Conservation (phyloP, 2,329 filamentous ascomycete genomes). For the Fusarium floridanum region DNA sequence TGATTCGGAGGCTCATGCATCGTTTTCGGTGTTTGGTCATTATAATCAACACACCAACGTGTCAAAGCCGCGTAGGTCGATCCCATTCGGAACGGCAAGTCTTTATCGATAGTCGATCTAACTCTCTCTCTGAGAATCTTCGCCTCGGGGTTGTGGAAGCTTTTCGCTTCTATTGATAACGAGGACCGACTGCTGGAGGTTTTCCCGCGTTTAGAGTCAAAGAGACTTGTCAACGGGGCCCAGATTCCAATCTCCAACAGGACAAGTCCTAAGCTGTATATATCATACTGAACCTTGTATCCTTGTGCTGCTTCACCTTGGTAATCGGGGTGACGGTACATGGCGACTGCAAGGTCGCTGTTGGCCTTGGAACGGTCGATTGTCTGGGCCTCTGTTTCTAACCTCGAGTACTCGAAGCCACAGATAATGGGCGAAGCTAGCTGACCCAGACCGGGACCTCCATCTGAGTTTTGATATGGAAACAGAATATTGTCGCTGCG, state of each 20-base stretch:
- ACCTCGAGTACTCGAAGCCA: conserved; percentile 5
- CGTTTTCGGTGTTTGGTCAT: neutral
- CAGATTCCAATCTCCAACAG: conserved; percentile 6
- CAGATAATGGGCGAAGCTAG: neutral
- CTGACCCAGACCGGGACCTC: neutral
- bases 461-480: neutral
- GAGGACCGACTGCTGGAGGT: neutral
- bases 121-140: neutral
- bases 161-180: neutral
- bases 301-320: conserved; percentile 1
- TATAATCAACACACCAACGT: conserved; percentile 5
- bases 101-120: neutral
- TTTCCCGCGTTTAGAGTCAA: neutral
- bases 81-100: conserved; percentile 4
- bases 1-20: neutral
- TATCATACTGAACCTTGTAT: conserved; percentile 6
- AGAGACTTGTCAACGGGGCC: conserved; percentile 7
- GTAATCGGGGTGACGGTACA: conserved; percentile 7
- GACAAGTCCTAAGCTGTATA: conserved; percentile 9
- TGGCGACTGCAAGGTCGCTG: neutral
- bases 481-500: conserved; percentile 4
- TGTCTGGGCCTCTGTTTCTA: conserved; percentile 2
- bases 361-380: neutral
- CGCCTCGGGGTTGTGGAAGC: conserved; percentile 4
- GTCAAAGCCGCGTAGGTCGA: neutral